Evolutionary conservation across 1,284 basidiomycete genomes (phyloP).

Genomic region (Somion occarium): DNA sequence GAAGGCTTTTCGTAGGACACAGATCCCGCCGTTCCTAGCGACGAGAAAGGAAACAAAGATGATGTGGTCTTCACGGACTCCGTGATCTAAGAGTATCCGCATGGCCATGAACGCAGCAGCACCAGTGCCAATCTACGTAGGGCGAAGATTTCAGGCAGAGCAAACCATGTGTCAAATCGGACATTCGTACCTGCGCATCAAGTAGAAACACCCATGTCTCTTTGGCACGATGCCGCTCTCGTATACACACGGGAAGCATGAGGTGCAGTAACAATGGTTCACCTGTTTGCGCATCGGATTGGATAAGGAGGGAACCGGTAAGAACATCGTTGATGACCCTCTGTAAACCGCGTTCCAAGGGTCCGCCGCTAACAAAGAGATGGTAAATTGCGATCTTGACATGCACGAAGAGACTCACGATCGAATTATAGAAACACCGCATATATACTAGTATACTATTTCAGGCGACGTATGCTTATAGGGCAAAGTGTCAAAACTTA

Average conservation of each 20-base stretch:
- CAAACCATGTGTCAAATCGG: neutral
- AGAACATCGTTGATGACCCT: slow-evolving; percentile 86
- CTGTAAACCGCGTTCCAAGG: slow-evolving; percentile 86
- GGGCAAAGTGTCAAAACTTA: no score
- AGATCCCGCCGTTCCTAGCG: slow-evolving; percentile 73
- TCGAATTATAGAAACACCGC: slow-evolving; percentile 81
- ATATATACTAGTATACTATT: slow-evolving; percentile 46
- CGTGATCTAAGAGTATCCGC: slow-evolving; percentile 92
- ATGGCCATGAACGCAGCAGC: slow-evolving; percentile 97
- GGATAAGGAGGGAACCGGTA: slow-evolving; percentile 87
- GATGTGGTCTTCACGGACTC: slow-evolving; percentile 81
- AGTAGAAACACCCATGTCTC: slow-evolving; percentile 86
- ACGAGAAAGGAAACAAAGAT: slow-evolving; percentile 90
- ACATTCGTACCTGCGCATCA: slow-evolving; percentile 75
- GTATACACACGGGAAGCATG: slow-evolving; percentile 72
- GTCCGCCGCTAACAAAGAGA: slow-evolving; percentile 61
- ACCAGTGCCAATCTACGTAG: slow-evolving; percentile 81
- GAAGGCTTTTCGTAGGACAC: slow-evolving; percentile 78
- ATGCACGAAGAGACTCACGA: slow-evolving; percentile 39
- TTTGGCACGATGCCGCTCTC: slow-evolving; percentile 56
- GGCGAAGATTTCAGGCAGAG: neutral
- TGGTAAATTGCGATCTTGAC: slow-evolving; percentile 7
- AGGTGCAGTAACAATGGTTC: slow-evolving; percentile 87
- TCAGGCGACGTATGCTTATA: no score
- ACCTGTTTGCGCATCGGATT: slow-evolving; percentile 80